Percentiles rank a stretch among this genome's conserved stretches.
phyloP scores from a whole-genome alignment of 73 alveolate species.

The Paramecium tetraurelia region DNA sequence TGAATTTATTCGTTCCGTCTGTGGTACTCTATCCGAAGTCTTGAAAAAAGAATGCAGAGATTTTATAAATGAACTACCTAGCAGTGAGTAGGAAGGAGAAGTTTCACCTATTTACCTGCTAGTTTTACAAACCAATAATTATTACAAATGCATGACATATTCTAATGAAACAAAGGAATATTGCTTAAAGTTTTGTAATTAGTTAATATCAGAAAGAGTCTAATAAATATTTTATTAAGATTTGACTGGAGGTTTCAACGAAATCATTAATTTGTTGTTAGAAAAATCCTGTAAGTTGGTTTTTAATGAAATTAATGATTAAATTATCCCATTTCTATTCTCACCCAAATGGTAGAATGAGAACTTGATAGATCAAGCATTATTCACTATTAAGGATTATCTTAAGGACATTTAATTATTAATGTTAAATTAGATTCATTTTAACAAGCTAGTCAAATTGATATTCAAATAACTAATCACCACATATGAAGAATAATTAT shows the following conservation, averaged over 20 bases:
- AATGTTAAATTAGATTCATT: conserved; percentile 30
- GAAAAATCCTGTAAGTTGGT: background rate
- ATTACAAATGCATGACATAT: conserved; percentile 31
- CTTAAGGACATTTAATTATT: background rate
- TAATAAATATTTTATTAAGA: conserved; percentile 3
- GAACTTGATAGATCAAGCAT: background rate
- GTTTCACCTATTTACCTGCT: background rate
- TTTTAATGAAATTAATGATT: background rate
- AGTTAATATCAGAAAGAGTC: background rate
- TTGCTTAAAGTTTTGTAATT: background rate
- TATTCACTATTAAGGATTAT: background rate
- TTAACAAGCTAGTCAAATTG: background rate
- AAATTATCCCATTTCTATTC: conserved; percentile 11
- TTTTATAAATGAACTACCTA: conserved; percentile 15
- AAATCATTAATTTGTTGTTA: background rate
- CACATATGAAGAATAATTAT: background rate
- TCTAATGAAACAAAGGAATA: conserved; percentile 38
- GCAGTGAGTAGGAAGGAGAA: background rate
- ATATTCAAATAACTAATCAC: background rate
- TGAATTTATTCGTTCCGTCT: conserved; percentile 26
- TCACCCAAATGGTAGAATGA: conserved; percentile 3
- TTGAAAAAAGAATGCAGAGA: background rate
- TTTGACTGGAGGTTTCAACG: background rate
- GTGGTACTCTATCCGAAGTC: background rate
- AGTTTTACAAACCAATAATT: background rate